Evolutionary conservation across 495 filamentous ascomycete genomes (phyloP).

Genomic region (Aspergillus wentii): DNA sequence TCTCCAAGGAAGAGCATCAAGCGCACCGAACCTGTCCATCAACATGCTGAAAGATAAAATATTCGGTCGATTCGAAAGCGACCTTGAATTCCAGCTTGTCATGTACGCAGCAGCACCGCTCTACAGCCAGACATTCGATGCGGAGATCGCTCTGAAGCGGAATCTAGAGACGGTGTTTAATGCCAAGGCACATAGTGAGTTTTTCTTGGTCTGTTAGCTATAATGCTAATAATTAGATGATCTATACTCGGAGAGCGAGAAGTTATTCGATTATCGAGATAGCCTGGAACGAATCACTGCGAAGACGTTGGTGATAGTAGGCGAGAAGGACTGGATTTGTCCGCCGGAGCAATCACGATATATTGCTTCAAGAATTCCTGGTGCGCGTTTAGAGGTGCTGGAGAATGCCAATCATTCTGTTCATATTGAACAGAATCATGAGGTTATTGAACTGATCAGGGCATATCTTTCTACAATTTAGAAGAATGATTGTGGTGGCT

Average conservation of each 20-base stretch:
- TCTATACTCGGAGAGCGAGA: slow-evolving; percentile 6
- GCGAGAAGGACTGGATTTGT: slow-evolving; percentile 4
- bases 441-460: neutral
- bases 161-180: slow-evolving; percentile 2
- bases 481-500: no score
- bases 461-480: no score
- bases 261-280: slow-evolving; percentile 9
- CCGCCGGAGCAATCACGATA: neutral
- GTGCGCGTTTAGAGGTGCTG: neutral
- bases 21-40: slow-evolving; percentile 4
- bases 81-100: slow-evolving; percentile 10
- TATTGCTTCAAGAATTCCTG: neutral
- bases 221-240: slow-evolving; percentile 3
- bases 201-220: neutral
- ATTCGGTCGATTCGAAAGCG: slow-evolving; percentile 8
- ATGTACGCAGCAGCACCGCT: slow-evolving; percentile 4
- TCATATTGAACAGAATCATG: slow-evolving; percentile 1
- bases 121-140: slow-evolving; percentile 1
- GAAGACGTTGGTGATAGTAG: slow-evolving; percentile 8
- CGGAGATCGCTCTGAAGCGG: neutral
- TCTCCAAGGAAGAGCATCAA: slow-evolving; percentile 3
- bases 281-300: slow-evolving; percentile 4
- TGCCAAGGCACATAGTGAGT: slow-evolving; percentile 3
- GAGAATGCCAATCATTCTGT: neutral
- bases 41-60: slow-evolving; percentile 9